Evolutionary conservation across 805 yeast species (phyloP), one percentile per base, ranked within the genome.

Genomic region (Ogataea trehalophila): DNA sequence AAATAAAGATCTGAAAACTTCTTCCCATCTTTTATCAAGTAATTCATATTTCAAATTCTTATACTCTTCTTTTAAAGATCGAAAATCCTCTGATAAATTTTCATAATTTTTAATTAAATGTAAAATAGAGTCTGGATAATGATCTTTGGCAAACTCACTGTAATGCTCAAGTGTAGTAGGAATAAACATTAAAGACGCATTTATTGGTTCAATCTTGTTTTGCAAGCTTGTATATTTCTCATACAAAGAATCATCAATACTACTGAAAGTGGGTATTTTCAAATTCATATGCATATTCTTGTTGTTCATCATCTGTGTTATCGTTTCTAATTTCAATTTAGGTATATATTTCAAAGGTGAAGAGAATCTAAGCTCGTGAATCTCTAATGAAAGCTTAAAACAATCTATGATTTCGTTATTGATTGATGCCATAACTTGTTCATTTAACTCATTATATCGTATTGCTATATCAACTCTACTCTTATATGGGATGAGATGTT

Each of bases 11-110:
- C 65, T 65, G 51, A 82, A 80, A 2, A 81, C 67, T 22, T 73
- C 73, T 51, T 69, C 65, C 87, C 88, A 83, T 57, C 80, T 72
- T 29, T 66, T 59, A 49, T 80, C 83, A 4, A 83, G 69, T 29
- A 76, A 53, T 38, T 76, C 79, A 4, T 48, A 50, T 54, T 75
- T 75, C 50, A 83, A 63, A 6, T 59, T 63, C 3, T 59, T 59
- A 14, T 79, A 51, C 43, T 76, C 77, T 11, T 56, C 55, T 9
- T 68, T 66, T 42, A 83, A 61, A 46, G 67, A 63, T 17, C 68
- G 60, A 65, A 76, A 73, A 49, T 72, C 70, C 13, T 63, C 64
- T 8, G 70, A 53, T 16, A 81, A 56, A 2, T 54, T 48, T 31
- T 70, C 67, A 50, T 75, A 79, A 44, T 67, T 72, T 6, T 63